phyloP scores from a whole-genome alignment of 2,329 filamentous ascomycete genomes.

The Eutypa lata region DNA sequence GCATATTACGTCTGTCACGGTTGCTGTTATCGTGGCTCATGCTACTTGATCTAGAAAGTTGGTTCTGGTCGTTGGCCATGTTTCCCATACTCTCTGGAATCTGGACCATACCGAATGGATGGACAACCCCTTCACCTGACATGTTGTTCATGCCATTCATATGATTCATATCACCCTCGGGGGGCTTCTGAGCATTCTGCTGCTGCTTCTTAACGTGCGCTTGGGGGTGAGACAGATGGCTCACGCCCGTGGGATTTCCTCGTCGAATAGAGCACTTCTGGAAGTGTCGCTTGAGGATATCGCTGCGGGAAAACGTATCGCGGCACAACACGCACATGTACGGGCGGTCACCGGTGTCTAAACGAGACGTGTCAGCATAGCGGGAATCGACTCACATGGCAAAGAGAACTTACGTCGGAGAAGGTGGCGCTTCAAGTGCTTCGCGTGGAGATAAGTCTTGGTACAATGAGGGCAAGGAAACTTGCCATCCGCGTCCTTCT shows the following conservation, averaged over 20 bases:
- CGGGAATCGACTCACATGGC: neutral
- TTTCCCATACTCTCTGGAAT: constrained; percentile 57
- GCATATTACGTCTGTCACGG: constrained; percentile 57
- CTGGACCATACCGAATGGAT: constrained; percentile 56
- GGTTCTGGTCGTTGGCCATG: constrained; percentile 58
- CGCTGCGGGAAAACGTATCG: constrained; percentile 95
- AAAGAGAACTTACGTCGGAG: constrained; percentile 75
- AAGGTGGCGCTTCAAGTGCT: constrained; percentile 95
- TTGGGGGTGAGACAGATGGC: constrained; percentile 89
- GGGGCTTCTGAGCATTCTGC: constrained; percentile 53
- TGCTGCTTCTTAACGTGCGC: constrained; percentile 80
- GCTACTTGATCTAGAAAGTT: constrained; percentile 60
- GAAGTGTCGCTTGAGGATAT: constrained; percentile 98
- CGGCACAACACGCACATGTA: constrained; percentile 98
- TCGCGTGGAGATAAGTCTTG: constrained; percentile 95
- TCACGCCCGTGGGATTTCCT: constrained; percentile 92
- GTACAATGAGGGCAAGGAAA: constrained; percentile 98
- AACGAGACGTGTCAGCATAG: constrained; percentile 11
- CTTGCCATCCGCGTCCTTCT: constrained; percentile 96
- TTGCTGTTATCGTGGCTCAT: constrained; percentile 55
- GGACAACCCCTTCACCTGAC: constrained; percentile 54
- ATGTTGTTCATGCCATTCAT: constrained; percentile 61
- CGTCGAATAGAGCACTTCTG: constrained; percentile 97
- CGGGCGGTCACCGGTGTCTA: constrained; percentile 94
- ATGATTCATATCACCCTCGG: constrained; percentile 55